Percentiles rank a stretch among this genome's conserved stretches.
These are phyloP conservation scores for Umbelopsis sp. DNA, from an alignment of 371 early-diverging fungal species.

Conservation along the genomic window DNA sequence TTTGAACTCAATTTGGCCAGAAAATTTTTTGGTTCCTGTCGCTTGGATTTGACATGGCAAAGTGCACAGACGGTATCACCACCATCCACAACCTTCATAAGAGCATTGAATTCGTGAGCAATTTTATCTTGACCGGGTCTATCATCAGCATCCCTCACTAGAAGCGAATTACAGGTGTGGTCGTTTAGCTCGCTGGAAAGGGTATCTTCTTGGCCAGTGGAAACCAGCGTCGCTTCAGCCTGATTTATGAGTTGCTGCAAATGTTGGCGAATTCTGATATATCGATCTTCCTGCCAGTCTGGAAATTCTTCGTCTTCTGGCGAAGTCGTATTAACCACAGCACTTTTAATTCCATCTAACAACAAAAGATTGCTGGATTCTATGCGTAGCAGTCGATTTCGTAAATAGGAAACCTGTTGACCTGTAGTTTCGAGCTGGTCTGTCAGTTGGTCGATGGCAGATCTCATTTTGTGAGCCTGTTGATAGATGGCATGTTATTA, in stretches of 20 bases:
- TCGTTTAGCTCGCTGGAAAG: neutral
- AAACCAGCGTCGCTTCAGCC: conserved; percentile 2
- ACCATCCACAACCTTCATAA: conserved; percentile 6
- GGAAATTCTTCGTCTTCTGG: neutral
- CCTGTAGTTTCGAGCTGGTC: conserved; percentile 7
- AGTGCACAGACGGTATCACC: conserved; percentile 6
- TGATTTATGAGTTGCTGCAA: conserved; percentile 8
- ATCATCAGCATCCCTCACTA: neutral
- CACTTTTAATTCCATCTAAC: neutral
- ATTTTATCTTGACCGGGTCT: neutral
- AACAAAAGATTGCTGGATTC: conserved; percentile 7
- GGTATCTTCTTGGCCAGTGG: neutral
- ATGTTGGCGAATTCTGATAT: conserved; percentile 7
- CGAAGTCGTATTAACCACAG: neutral
- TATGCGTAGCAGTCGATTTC: neutral
- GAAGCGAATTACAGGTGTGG: neutral
- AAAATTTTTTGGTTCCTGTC: neutral
- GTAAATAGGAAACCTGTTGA: conserved; percentile 3
- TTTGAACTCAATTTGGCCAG: neutral
- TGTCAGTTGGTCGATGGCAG: conserved; percentile 6
- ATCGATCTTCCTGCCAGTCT: conserved; percentile 14
- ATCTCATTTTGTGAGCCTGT: conserved; percentile 13
- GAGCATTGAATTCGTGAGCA: neutral
- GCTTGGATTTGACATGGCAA: conserved; percentile 2
- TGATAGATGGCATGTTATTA: neutral